Evolutionary conservation across 2,329 filamentous ascomycete species (phyloP), one percentile per base, ranked within the genome.

Genomic region (Podosphaera fusca): DNA sequence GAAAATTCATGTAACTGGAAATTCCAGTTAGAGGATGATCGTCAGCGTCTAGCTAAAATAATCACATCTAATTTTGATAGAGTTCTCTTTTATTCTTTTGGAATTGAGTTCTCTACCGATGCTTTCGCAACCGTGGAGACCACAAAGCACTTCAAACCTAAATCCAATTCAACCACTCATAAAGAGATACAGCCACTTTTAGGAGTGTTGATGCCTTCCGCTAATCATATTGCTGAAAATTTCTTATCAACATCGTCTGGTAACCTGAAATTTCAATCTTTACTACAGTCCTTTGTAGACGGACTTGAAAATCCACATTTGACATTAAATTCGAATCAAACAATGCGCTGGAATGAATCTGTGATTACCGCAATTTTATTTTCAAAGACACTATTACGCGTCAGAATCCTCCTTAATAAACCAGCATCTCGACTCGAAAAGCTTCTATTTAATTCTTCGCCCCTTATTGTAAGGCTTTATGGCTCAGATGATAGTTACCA

Each of bases 1-100:
- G 88, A 94, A 70, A 92, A 84, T 68, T 85, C 84, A 42, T 79
- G 81, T 35, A 87, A 82, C 4, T 98, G 90, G 92, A 83, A 82
- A 62, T 95, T 94, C 67, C 74, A 78, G 5, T 75, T 77, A 1
- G 75, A 80, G 9, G 73, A 81, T 33, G 82, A 89, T 61, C 80
- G 83, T 49, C 78, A 81, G 55, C 73, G 81, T 57, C 76, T 95
- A 54, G 78, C 86, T 58, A 75, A 76, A 21, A 75, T 75, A 47
- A 79, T 95, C 33, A 76, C 86, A 33, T 75, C 75, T 4, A 77
- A 83, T 12, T 82, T 95, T 65, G 76, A 84, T 61, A 81, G 79
- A 51, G 74, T 94, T 35, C 70, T 95, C 30, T 72, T 76, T 38
- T 84, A 82, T 64, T 80, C 82, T 33, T 89, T 86, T 65, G 84